These are phyloP conservation scores for Penicillium verhagenii DNA, from an alignment of 495 filamentous ascomycete species.

Conservation along the genomic window DNA sequence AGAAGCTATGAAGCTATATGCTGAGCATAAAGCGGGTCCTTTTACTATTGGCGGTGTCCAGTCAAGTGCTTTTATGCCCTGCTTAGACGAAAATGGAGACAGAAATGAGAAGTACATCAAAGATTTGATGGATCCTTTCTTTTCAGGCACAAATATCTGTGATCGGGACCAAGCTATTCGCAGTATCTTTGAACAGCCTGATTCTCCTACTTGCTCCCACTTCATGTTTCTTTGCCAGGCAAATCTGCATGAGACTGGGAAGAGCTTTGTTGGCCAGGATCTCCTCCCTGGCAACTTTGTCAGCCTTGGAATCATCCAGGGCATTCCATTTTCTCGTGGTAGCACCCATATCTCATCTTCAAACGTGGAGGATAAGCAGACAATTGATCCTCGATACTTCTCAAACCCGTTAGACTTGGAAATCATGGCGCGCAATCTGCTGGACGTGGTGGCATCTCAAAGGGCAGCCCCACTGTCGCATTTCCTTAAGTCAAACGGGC, in stretches of 20 bases:
- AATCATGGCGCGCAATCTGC: background rate
- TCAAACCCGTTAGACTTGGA: background rate
- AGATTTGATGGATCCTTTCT: background rate
- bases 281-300: conserved; percentile 13
- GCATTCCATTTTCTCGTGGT: conserved; percentile 11
- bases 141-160: background rate
- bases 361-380: background rate
- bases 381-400: conserved; percentile 4
- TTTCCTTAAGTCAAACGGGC: no score
- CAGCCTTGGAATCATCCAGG: no score
- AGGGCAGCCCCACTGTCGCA: no score
- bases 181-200: conserved; percentile 7
- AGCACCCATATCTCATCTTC: conserved; percentile 6
- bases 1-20: conserved; percentile 10
- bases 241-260: conserved; percentile 4
- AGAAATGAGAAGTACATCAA: background rate
- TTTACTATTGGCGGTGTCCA: no score
- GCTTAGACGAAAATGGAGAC: background rate
- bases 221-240: conserved; percentile 14
- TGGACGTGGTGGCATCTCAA: no score
- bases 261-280: conserved; percentile 7
- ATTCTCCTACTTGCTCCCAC: conserved; percentile 5
- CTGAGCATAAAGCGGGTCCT: no score
- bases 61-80: background rate
- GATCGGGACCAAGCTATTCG: conserved; percentile 8